These are phyloP conservation scores for Volvox reticuliferus DNA, from an alignment of 139 green algal species.

Conservation along the genomic window DNA sequence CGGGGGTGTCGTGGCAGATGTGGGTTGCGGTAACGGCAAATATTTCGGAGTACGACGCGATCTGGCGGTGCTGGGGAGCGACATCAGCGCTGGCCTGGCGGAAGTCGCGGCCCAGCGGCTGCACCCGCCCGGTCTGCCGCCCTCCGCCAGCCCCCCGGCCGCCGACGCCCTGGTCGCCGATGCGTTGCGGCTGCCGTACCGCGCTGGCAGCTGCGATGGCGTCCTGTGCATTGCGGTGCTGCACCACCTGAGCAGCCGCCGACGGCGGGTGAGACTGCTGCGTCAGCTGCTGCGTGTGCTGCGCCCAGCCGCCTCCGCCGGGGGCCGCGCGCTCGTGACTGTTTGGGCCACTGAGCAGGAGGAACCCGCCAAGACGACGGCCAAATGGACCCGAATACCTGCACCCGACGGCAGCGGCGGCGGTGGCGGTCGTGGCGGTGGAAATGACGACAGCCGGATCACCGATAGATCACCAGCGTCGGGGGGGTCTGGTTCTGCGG, in stretches of 20 bases:
- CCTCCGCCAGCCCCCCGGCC: neutral
- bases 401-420: constrained; percentile 49
- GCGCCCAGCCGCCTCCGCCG: constrained; percentile 51
- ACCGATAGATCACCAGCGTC: no score
- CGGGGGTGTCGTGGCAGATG: constrained; percentile 82
- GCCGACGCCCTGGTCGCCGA: constrained; percentile 92
- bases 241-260: constrained; percentile 90
- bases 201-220: constrained; percentile 79
- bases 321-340: constrained; percentile 70
- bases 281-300: constrained; percentile 85
- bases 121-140: constrained; percentile 23
- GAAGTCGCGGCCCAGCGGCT: constrained; percentile 65
- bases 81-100: constrained; percentile 78
- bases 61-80: constrained; percentile 80
- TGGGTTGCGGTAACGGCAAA: constrained; percentile 99
- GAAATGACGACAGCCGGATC: no score
- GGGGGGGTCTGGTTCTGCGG: no score
- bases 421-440: neutral
- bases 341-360: constrained; percentile 95
- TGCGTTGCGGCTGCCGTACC: constrained; percentile 83
- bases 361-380: constrained; percentile 83
- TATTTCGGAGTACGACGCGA: constrained; percentile 91
- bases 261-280: constrained; percentile 78
- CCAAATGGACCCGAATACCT: constrained; percentile 83
- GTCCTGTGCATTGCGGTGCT: constrained; percentile 97